Evolutionary conservation across 2,329 filamentous ascomycete species (phyloP).

Genomic region (Colletotrichum navitas): DNA sequence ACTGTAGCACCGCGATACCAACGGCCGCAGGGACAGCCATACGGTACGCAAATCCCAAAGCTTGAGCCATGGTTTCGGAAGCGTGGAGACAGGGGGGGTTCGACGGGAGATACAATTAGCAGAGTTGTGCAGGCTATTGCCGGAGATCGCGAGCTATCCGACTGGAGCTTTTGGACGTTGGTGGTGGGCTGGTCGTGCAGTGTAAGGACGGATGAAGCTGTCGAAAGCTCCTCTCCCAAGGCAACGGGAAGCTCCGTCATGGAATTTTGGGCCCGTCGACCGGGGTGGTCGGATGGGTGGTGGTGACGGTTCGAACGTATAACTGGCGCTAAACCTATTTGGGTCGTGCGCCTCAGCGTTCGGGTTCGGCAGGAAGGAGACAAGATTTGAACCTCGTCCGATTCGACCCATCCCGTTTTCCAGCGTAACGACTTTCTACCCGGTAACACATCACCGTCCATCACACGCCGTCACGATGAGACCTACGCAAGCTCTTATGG

Average conservation of each 20-base stretch:
- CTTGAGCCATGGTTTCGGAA: slow-evolving; percentile 57
- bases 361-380: slow-evolving; percentile 47
- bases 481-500: slow-evolving; percentile 56
- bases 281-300: slow-evolving; percentile 30
- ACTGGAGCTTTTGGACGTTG: slow-evolving; percentile 2
- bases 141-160: slow-evolving; percentile 34
- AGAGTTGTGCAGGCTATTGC: background rate
- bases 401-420: slow-evolving; percentile 33
- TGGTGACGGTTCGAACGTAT: slow-evolving; percentile 31
- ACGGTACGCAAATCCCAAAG: slow-evolving; percentile 73
- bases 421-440: slow-evolving; percentile 16
- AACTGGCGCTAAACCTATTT: slow-evolving; percentile 49
- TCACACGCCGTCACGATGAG: slow-evolving; percentile 52
- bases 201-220: slow-evolving; percentile 32
- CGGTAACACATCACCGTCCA: slow-evolving; percentile 37
- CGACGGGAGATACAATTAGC: background rate
- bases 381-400: slow-evolving; percentile 46
- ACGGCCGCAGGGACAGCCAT: slow-evolving; percentile 80
- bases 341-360: slow-evolving; percentile 44
- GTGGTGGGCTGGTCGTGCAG: slow-evolving; percentile 19
- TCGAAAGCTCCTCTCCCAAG: slow-evolving; percentile 39
- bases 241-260: slow-evolving; percentile 40
- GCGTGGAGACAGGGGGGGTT: background rate
- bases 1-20: slow-evolving; percentile 75
- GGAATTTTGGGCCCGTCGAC: slow-evolving; percentile 38